Evolutionary conservation across 352 stramenopile species (phyloP).

Genomic region (Aphanomyces cochlioides): DNA sequence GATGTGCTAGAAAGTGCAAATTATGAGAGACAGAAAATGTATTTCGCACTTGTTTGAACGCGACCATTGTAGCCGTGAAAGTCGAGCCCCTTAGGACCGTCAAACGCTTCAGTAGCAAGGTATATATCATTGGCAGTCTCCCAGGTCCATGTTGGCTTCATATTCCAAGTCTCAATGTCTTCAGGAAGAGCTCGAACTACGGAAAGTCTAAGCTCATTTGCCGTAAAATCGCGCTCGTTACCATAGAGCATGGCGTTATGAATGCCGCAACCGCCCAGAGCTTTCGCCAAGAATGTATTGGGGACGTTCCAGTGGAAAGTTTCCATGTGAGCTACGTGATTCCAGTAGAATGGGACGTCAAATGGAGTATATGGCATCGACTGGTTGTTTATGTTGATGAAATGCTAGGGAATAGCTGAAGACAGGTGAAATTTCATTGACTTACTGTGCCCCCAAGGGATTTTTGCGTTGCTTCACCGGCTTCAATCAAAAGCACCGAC

Average conservation of each 20-base stretch:
- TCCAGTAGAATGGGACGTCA: conserved; percentile 85
- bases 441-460: conserved; percentile 52
- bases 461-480: conserved; percentile 50
- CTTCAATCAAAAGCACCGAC: conserved; percentile 64
- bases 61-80: conserved; percentile 54
- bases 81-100: conserved; percentile 42
- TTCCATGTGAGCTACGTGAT: conserved; percentile 64
- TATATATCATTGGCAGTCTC: conserved; percentile 66
- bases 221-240: conserved; percentile 24
- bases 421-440: not conserved
- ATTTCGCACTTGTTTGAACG: conserved; percentile 52
- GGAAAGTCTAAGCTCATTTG: not conserved
- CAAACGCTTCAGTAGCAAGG: conserved; percentile 68
- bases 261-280: conserved; percentile 82
- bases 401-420: conserved; percentile 32
- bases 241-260: conserved; percentile 91
- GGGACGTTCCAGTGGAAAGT: conserved; percentile 71
- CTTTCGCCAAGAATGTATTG: conserved; percentile 78
- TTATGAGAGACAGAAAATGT: not conserved
- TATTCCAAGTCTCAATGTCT: conserved; percentile 75
- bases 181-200: conserved; percentile 57
- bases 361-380: conserved; percentile 58
- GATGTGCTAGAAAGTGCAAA: conserved; percentile 15
- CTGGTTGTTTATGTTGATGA: conserved; percentile 44
- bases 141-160: conserved; percentile 66